Evolutionary conservation across 2,329 filamentous ascomycete genomes (phyloP).

Genomic region (Colletotrichum ledebouriae): DNA sequence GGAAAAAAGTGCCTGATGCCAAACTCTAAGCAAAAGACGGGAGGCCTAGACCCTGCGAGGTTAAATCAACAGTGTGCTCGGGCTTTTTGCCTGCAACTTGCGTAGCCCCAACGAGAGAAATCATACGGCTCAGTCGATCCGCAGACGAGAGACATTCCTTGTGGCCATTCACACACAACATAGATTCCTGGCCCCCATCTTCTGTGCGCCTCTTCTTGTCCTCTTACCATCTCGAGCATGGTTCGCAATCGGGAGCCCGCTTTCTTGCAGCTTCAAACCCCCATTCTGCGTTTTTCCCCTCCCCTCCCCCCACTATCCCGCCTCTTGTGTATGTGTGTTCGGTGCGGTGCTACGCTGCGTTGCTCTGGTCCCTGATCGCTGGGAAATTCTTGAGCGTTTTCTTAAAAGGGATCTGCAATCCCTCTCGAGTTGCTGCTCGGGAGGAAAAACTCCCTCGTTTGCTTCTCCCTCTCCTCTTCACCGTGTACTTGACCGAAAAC

Average conservation of each 20-base stretch:
- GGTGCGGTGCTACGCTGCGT: constrained; percentile 26
- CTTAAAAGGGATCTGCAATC: constrained; percentile 38
- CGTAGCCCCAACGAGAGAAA: constrained; percentile 4
- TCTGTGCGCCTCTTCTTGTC: constrained; percentile 11
- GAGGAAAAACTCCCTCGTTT: background rate
- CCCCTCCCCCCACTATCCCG: constrained; percentile 25
- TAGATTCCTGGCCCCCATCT: constrained; percentile 7
- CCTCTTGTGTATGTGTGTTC: constrained; percentile 2
- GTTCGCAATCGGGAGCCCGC: constrained; percentile 24
- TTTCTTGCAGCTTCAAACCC: constrained; percentile 29
- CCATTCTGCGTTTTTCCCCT: background rate
- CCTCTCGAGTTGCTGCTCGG: constrained; percentile 4
- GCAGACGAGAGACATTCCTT: background rate
- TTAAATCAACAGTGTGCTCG: background rate
- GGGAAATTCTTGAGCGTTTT: constrained; percentile 23
- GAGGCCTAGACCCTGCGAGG: constrained; percentile 3
- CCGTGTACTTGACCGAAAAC: background rate
- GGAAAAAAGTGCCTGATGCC: background rate
- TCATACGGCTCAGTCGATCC: constrained; percentile 14
- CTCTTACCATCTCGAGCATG: background rate
- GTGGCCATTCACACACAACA: constrained; percentile 2
- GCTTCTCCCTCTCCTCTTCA: constrained; percentile 11
- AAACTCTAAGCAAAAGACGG: constrained; percentile 5
- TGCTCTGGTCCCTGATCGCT: constrained; percentile 37
- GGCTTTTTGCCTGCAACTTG: constrained; percentile 10